Evolutionary conservation across 73 alveolate species (phyloP).

Genomic region (Symbiodinium pilosum): DNA sequence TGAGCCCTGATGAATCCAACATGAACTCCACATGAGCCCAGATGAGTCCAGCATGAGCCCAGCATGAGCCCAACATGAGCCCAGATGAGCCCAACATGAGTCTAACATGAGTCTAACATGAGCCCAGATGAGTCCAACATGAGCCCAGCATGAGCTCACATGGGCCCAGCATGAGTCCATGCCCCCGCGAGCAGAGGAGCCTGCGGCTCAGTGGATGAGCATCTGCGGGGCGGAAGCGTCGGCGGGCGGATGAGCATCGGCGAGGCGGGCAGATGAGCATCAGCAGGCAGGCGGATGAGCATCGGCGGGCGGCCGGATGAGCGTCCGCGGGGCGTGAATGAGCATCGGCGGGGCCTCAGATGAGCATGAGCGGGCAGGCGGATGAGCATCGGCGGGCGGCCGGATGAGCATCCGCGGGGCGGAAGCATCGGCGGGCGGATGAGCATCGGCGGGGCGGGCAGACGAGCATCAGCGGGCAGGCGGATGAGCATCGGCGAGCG

Average conservation of each 20-base stretch:
- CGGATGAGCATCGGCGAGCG: background rate
- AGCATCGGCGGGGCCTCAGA: background rate
- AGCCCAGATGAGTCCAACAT: background rate
- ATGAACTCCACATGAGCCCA: background rate
- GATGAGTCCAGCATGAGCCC: background rate
- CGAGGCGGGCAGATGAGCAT: background rate
- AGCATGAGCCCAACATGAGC: background rate
- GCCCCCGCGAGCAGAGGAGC: background rate
- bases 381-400: background rate
- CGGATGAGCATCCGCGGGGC: background rate
- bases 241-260: too few species aligned
- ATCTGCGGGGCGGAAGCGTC: background rate
- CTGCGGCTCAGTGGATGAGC: background rate
- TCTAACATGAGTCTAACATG: background rate
- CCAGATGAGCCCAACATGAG: background rate
- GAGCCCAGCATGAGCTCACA: background rate
- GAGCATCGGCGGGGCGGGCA: background rate
- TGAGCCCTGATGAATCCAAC: too few species aligned
- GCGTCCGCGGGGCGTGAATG: background rate
- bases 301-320: background rate
- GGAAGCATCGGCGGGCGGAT: background rate
- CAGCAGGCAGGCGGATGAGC: background rate
- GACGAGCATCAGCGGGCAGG: background rate
- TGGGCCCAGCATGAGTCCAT: background rate
- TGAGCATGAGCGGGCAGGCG: background rate